These are phyloP conservation scores for Lentinula aciculospora DNA, from an alignment of 768 basidiomycete species.

Conservation along the genomic window DNA sequence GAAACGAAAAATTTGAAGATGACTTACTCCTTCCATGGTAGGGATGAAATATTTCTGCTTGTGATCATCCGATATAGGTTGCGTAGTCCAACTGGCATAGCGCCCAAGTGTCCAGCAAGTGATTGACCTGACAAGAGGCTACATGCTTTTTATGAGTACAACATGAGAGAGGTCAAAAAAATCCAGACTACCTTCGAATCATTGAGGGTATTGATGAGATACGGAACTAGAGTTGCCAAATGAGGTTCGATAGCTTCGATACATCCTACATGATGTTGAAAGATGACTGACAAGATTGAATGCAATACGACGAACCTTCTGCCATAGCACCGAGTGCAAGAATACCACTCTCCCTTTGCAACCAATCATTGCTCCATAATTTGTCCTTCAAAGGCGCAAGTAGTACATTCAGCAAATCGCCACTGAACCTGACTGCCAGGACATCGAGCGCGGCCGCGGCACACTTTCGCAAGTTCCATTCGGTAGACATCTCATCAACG, in stretches of 20 bases:
- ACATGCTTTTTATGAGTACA: background rate
- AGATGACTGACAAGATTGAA: background rate
- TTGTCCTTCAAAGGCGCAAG: slow-evolving; percentile 89
- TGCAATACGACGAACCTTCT: slow-evolving; percentile 59
- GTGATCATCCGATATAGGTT: slow-evolving; percentile 78
- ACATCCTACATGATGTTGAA: slow-evolving; percentile 56
- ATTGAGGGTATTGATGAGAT: slow-evolving; percentile 83
- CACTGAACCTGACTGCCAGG: slow-evolving; percentile 86
- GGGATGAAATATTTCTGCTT: slow-evolving; percentile 90
- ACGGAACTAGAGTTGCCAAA: slow-evolving; percentile 87
- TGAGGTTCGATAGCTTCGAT: slow-evolving; percentile 95
- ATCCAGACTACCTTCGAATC: slow-evolving; percentile 72
- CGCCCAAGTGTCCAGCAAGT: slow-evolving; percentile 99
- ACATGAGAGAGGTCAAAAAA: slow-evolving; percentile 1
- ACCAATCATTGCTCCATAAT: slow-evolving; percentile 89
- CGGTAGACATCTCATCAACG: slow-evolving; percentile 94
- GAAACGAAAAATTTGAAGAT: slow-evolving; percentile 17
- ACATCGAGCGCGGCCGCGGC: slow-evolving; percentile 97
- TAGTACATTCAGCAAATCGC: slow-evolving; percentile 85
- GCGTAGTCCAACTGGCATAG: slow-evolving; percentile 97
- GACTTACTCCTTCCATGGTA: slow-evolving; percentile 91
- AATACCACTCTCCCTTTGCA: slow-evolving; percentile 92
- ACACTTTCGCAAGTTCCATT: slow-evolving; percentile 99
- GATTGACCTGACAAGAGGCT: slow-evolving; percentile 97
- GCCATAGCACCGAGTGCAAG: slow-evolving; percentile 97